Evolutionary conservation across 1,284 basidiomycete species (phyloP).

Genomic region (Cutaneotrichosporon daszewskae): DNA sequence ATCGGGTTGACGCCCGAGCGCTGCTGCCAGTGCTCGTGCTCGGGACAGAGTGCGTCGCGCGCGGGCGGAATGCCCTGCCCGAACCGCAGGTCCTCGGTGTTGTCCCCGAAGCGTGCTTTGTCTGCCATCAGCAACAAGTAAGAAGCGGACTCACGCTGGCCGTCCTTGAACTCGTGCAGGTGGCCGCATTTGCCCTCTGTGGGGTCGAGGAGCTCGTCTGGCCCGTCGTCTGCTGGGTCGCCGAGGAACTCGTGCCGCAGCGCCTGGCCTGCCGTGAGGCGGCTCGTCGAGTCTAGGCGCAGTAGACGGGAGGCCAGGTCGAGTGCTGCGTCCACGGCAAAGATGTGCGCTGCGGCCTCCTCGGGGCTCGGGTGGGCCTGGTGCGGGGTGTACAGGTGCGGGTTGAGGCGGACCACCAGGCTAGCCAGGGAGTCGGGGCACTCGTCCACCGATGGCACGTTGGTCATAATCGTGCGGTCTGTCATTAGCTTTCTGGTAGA

Average conservation of each 20-base stretch:
- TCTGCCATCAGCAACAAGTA: conserved; percentile 18
- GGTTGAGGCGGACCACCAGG: conserved; percentile 72
- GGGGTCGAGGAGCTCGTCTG: conserved; percentile 22
- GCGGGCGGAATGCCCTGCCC: conserved; percentile 34
- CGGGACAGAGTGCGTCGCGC: conserved; percentile 33
- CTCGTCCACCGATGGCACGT: conserved; percentile 66
- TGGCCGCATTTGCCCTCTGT: conserved; percentile 37
- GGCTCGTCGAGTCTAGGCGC: conserved; percentile 65
- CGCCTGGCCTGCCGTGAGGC: conserved; percentile 68
- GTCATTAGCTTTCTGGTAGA: neutral
- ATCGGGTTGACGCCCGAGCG: conserved; percentile 34
- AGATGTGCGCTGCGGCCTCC: conserved; percentile 50
- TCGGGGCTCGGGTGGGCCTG: conserved; percentile 33
- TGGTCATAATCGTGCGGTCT: conserved; percentile 82
- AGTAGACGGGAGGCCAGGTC: conserved; percentile 67
- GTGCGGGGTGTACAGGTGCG: conserved; percentile 59
- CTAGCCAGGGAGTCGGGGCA: conserved; percentile 64
- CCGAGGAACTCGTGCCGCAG: conserved; percentile 70
- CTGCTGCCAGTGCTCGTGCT: conserved; percentile 42
- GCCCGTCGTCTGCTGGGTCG: conserved; percentile 23
- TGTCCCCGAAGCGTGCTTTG: conserved; percentile 30
- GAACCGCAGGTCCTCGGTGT: conserved; percentile 34
- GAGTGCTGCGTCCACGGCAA: conserved; percentile 60
- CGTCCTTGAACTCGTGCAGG: conserved; percentile 27
- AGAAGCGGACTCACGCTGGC: conserved; percentile 41